Base-by-base conservation (phyloP, 108 stramenopile genomes). In the Nitzschia palea region DNA sequence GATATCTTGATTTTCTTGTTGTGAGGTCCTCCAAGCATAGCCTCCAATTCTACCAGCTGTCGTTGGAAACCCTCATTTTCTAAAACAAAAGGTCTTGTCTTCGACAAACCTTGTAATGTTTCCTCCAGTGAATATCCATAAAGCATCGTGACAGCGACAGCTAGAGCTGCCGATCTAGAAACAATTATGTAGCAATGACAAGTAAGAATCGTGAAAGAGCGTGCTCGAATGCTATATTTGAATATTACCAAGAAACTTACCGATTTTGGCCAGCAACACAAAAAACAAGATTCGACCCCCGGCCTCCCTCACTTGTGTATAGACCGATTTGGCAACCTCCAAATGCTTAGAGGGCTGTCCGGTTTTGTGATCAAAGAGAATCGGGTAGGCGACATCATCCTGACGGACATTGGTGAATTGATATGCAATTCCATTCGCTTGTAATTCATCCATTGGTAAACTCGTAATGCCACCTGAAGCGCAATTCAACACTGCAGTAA, bases 181-280 rank as follows among this genome's bases (percentile, higher is more conserved):
- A 30, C 25, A 79, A 58, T n/a, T n/a, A n/a, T n/a, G n/a, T n/a
- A n/a, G n/a, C n/a, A 2, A 66, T 64, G 33, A 20, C n/a, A 20
- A 48, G 47, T 40, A 12, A 40, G 37, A 10, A 40, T 6, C 12
- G 37, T 40, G 10, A 12, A 40, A 40, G 10, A 40, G 37, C 6
- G 12, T 40, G n/a, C n/a, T n/a, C n/a, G n/a, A 40, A 10, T 12
- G 37, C 37, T 10, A 6, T 40, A 12, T 40, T 40, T 40, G 37
- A 40, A 40, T 40, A 40, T 6, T 40, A 10, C 12, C 37, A 6
- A 6, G n/a, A 3, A 35, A 60, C 59, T 1, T 25, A 60, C 59
- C 87, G 65, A 69, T 89, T 89, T 71, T 89, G 88, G 6, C 88
- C 88, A 4, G 88, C 88, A 0, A 89, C 83, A 64, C 88, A 89